Evolutionary conservation across 352 stramenopile species (phyloP).

Genomic region (Phytophthora cajani): DNA sequence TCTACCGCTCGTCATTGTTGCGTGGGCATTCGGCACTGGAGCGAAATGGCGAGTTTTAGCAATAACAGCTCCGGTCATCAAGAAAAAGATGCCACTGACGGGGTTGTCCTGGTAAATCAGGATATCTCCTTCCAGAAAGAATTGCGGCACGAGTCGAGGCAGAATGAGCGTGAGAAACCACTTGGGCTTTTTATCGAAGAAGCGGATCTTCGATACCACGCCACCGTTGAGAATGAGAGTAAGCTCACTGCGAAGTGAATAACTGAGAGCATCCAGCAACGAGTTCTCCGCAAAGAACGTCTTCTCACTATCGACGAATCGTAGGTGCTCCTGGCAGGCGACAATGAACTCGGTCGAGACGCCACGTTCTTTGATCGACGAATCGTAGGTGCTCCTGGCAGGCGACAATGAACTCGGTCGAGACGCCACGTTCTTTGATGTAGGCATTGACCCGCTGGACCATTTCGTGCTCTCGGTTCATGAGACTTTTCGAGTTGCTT

Average conservation of each 20-base stretch:
- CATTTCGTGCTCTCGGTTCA: conserved; percentile 79
- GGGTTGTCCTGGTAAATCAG: conserved; percentile 76
- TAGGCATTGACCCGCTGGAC: conserved; percentile 77
- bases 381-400: conserved; percentile 81
- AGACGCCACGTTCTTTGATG: conserved; percentile 80
- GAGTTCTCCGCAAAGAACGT: conserved; percentile 70
- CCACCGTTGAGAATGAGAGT: conserved; percentile 69
- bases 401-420: conserved; percentile 69
- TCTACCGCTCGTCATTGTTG: conserved; percentile 5
- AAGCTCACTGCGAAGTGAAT: conserved; percentile 70
- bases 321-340: conserved; percentile 78
- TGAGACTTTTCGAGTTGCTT: conserved; percentile 80
- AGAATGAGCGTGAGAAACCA: conserved; percentile 82
- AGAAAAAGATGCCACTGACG: conserved; percentile 80
- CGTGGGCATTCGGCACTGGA: conserved; percentile 16
- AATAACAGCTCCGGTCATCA: conserved; percentile 71
- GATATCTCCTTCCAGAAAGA: conserved; percentile 70
- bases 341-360: conserved; percentile 73
- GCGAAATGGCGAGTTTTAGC: conserved; percentile 41
- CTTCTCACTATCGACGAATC: conserved; percentile 74
- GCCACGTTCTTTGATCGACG: conserved; percentile 79
- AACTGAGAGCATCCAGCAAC: conserved; percentile 72
- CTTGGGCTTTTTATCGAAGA: conserved; percentile 88
- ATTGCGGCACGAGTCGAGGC: conserved; percentile 71
- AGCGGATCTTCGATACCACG: conserved; percentile 69